Base-by-base conservation (phyloP, 139 green algal genomes). In the Coelastrella sp. region DNA sequence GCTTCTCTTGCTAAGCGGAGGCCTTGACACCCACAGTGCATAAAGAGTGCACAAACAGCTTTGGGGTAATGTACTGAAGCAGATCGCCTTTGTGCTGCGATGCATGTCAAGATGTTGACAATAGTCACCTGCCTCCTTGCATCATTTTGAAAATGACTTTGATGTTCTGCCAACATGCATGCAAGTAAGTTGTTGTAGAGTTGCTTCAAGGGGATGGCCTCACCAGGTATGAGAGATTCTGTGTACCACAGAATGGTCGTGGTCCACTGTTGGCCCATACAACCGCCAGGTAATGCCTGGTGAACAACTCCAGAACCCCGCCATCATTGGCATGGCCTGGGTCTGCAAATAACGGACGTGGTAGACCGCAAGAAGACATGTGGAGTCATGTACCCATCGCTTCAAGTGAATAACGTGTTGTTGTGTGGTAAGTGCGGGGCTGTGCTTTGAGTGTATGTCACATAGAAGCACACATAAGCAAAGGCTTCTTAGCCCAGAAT, bases 301-400 rank as follows among this genome's bases (percentile, higher is more conserved):
- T n/a, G 38, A 43, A 43, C 17, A 43, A 63, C 25, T 23, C 59
- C 9, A 37, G 21, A 2, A 38, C 21, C 45, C n/a, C 23, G 4
- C 17, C 40, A 19, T 41, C 60, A 21, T 19, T 6, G 4, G 53
- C 34, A 25, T 69, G 45, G 2, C 30, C 72, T 43, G 72, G 30
- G 23, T 66, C 72, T 80, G 72, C 72, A 68, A 4, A 5, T 7
- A 32, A n/a, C n/a, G n/a, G n/a, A n/a, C n/a, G n/a, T n/a, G n/a
- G n/a, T n/a, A 50, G 17, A 53, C 87, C 37, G 93, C 59, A 89
- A 89, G 21, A 85, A 85, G 17, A 86, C 91, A 69, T 94, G 75
- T 35, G 53, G 30, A 2, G 21, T 32, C 53, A 32, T 64, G 30
- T 9, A n/a, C 17, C 17, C 48, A 57, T 57, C 13, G 48, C 9